phyloP scores from a whole-genome alignment of 2,329 filamentous ascomycete genomes.

The Dactylellina sp. region DNA sequence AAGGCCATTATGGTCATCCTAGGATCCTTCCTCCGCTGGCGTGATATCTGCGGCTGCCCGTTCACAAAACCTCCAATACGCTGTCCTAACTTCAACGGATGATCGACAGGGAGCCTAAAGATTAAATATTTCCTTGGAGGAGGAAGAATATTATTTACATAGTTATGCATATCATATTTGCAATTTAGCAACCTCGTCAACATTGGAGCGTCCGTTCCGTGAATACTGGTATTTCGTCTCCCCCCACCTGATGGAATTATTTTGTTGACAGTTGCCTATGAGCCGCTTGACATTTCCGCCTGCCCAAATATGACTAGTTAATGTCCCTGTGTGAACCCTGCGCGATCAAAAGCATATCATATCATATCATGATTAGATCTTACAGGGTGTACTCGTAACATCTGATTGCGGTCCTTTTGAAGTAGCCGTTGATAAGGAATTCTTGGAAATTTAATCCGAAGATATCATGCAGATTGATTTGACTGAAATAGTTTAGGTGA shows the following conservation, averaged over 20 bases:
- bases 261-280: background rate
- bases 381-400: background rate
- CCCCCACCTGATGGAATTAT: background rate
- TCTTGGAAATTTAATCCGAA: no score
- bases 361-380: constrained; percentile 52
- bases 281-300: constrained; percentile 14
- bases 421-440: constrained; percentile 15
- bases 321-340: background rate
- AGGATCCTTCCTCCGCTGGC: constrained; percentile 21
- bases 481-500: no score
- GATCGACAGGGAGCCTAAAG: constrained; percentile 7
- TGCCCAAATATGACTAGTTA: constrained; percentile 30
- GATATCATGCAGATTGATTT: no score
- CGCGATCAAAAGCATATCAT: constrained; percentile 27
- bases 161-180: background rate
- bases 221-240: background rate
- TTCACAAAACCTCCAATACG: background rate
- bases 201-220: no score
- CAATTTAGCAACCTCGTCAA: background rate
- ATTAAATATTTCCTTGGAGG: constrained; percentile 35
- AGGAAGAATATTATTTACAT: constrained; percentile 4
- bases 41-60: constrained; percentile 1
- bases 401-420: background rate
- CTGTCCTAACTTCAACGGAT: background rate
- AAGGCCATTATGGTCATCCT: constrained; percentile 15